phyloP scores from a whole-genome alignment of 2,329 filamentous ascomycete genomes.

The Juglanconis sp. region DNA sequence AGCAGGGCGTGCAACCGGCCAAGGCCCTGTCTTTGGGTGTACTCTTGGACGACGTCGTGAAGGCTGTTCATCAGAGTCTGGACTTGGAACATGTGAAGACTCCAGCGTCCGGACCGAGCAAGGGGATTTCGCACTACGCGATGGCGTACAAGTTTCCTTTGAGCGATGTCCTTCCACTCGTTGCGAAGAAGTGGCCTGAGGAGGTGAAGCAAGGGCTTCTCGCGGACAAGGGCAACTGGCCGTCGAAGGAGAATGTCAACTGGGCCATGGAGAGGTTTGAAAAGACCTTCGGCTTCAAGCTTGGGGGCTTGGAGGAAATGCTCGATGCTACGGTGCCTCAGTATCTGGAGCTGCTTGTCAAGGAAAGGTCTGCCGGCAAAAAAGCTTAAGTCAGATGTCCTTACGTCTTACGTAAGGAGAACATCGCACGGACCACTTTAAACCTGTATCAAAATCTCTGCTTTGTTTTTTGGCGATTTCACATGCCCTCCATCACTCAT shows the following conservation, averaged over 20 bases:
- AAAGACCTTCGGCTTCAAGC: constrained; percentile 8
- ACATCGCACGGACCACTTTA: not conserved
- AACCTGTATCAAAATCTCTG: not conserved
- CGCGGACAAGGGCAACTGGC: constrained; percentile 14
- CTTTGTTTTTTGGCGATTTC: not conserved
- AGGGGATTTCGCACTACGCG: constrained; percentile 8
- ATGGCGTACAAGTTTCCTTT: constrained; percentile 5
- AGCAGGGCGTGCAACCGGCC: not conserved
- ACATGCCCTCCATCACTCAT: not conserved
- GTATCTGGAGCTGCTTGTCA: constrained; percentile 16
- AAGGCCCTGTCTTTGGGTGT: not conserved
- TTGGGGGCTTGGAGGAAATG: constrained; percentile 14
- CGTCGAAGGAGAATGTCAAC: constrained; percentile 8
- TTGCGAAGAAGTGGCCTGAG: constrained; percentile 14
- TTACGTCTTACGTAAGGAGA: not conserved
- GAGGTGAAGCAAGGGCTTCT: constrained; percentile 16
- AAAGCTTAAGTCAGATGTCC: not conserved
- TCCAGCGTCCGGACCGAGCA: constrained; percentile 9
- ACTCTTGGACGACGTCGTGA: constrained; percentile 7
- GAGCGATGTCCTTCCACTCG: constrained; percentile 11
- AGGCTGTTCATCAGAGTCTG: constrained; percentile 11
- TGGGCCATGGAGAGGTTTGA: not conserved
- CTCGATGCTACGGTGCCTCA: constrained; percentile 10
- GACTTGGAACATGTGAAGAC: constrained; percentile 11
- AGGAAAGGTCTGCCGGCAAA: not conserved